A percentile compares a stretch with the other conserved stretches of the same genome.
These are phyloP conservation scores for Microbotryomycetes sp. DNA, from an alignment of 1,284 basidiomycete genomes.

Conservation along the genomic window DNA sequence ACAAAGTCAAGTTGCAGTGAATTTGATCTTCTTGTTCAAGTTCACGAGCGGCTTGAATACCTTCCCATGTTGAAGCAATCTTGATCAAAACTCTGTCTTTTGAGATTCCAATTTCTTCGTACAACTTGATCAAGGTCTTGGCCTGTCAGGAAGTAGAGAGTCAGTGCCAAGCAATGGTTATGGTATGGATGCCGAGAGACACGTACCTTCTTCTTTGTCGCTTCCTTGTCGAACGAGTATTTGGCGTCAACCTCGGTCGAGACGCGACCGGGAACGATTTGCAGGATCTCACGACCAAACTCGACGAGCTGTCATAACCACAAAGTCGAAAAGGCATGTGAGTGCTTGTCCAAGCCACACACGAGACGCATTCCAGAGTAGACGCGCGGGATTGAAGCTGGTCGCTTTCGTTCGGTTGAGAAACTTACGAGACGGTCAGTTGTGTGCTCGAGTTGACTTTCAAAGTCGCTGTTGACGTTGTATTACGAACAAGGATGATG, in stretches of 20 bases:
- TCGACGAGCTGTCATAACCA: conserved; percentile 65
- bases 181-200: neutral
- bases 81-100: conserved; percentile 97
- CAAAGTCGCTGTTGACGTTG: conserved; percentile 48
- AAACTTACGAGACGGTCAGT: conserved; percentile 74
- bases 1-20: conserved; percentile 96
- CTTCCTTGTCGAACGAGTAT: conserved; percentile 92
- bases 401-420: too few relatives aligned
- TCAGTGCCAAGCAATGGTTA: neutral
- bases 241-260: conserved; percentile 98
- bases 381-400: too few relatives aligned
- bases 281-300: conserved; percentile 92
- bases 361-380: too few relatives aligned
- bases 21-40: conserved; percentile 88
- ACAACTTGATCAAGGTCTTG: conserved; percentile 86
- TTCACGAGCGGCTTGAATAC: conserved; percentile 95
- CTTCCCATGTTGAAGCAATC: conserved; percentile 98
- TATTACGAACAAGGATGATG: neutral
- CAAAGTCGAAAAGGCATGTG: neutral
- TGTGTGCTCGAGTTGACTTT: conserved; percentile 66
- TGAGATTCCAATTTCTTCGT: conserved; percentile 81
- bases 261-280: conserved; percentile 94
- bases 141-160: conserved; percentile 51
- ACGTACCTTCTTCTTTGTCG: conserved; percentile 72
- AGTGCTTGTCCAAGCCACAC: neutral